These are phyloP conservation scores for Oryza glumipatula DNA, from an alignment of 176 grass and related monocot genomes.

Conservation along the genomic window DNA sequence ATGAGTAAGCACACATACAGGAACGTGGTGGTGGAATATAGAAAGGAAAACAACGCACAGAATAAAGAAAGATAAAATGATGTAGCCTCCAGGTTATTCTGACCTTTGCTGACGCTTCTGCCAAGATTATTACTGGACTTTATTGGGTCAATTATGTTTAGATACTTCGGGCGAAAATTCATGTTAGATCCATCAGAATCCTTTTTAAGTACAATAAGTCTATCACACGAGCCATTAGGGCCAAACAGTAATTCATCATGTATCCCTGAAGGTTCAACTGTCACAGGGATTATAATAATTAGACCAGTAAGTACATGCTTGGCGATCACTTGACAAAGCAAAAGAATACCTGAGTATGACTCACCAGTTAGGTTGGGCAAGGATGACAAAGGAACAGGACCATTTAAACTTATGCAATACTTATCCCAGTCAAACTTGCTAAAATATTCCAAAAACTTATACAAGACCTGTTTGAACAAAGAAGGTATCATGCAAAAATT, in stretches of 20 bases:
- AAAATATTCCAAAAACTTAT: slow-evolving; percentile 89
- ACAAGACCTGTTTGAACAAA: slow-evolving; percentile 63
- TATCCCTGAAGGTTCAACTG: slow-evolving; percentile 49
- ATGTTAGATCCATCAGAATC: slow-evolving; percentile 9
- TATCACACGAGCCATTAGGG: slow-evolving; percentile 26
- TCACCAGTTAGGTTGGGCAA: slow-evolving; percentile 51
- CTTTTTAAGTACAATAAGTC: slow-evolving; percentile 45
- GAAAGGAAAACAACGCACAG: background rate
- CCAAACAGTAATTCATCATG: slow-evolving; percentile 49
- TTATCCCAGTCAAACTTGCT: slow-evolving; percentile 90
- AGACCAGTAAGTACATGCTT: background rate
- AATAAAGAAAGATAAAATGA: slow-evolving; percentile 22
- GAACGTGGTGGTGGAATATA: background rate
- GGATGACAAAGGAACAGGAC: slow-evolving; percentile 58
- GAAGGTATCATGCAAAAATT: slow-evolving; percentile 3
- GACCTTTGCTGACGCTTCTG: slow-evolving; percentile 74
- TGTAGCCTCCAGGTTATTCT: background rate
- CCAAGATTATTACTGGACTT: slow-evolving; percentile 80
- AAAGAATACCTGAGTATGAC: slow-evolving; percentile 30
- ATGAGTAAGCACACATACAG: slow-evolving; percentile 8
- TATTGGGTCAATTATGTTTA: slow-evolving; percentile 90
- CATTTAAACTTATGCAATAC: slow-evolving; percentile 68
- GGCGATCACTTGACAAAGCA: background rate
- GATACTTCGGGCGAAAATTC: slow-evolving; percentile 48
- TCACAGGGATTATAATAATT: slow-evolving; percentile 21